Conservation (phyloP, 1,284 basidiomycete genomes). For the Abortiporus biennis region DNA sequence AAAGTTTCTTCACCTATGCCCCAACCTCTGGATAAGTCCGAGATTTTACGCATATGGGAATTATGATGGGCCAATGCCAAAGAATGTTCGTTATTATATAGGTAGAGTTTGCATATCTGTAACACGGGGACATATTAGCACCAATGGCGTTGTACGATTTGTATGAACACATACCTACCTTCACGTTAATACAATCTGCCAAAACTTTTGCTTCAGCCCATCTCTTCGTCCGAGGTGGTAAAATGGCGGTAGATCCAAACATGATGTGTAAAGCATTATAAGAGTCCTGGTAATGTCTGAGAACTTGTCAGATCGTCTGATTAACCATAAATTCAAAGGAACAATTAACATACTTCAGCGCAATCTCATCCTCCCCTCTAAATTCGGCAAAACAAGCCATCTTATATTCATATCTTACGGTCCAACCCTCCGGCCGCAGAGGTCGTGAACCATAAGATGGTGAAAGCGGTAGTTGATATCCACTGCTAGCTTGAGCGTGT, state of each 20-base stretch:
- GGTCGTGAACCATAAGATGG: slow-evolving; percentile 42
- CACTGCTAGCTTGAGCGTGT: slow-evolving; percentile 47
- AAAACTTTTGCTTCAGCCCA: slow-evolving; percentile 99
- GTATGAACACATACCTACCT: slow-evolving; percentile 40
- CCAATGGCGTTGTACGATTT: not conserved
- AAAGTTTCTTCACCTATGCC: slow-evolving; percentile 96
- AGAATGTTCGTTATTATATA: slow-evolving; percentile 82
- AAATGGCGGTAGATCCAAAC: slow-evolving; percentile 80
- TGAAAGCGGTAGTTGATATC: slow-evolving; percentile 40
- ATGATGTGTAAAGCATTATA: slow-evolving; percentile 78
- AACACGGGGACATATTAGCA: not conserved
- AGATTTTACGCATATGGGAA: slow-evolving; percentile 79
- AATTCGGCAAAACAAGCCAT: slow-evolving; percentile 96
- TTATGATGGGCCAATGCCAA: slow-evolving; percentile 78
- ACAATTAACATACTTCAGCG: slow-evolving; percentile 55
- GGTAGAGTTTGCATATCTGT: slow-evolving; percentile 81
- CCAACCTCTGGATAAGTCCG: slow-evolving; percentile 88
- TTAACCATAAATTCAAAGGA: slow-evolving; percentile 7
- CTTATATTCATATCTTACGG: slow-evolving; percentile 95
- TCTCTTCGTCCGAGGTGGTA: slow-evolving; percentile 90
- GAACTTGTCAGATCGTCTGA: no score
- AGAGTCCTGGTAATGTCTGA: slow-evolving; percentile 90
- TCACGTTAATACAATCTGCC: slow-evolving; percentile 85
- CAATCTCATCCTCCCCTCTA: slow-evolving; percentile 83
- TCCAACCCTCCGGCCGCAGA: slow-evolving; percentile 86